Conservation (phyloP, 1,284 basidiomycete genomes). For the Moesziomyces aphidis region DNA sequence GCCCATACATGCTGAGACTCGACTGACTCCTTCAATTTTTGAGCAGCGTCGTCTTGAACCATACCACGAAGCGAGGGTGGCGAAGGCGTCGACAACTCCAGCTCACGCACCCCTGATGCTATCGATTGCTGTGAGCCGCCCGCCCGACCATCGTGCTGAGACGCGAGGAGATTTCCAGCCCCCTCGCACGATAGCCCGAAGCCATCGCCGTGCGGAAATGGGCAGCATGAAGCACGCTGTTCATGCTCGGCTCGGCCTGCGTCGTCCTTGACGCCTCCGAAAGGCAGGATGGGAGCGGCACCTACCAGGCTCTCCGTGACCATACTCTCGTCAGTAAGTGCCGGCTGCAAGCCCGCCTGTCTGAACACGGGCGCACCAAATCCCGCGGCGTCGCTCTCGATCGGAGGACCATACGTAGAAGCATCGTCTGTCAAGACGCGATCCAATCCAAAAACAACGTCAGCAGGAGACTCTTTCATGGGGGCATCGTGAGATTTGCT, state of each 20-base stretch:
- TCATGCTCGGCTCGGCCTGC: too few relatives aligned
- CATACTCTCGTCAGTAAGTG: too few relatives aligned
- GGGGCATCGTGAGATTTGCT: neutral
- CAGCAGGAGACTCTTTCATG: neutral
- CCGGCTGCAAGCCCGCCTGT: too few relatives aligned
- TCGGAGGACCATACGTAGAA: neutral
- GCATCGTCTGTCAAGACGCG: too few relatives aligned
- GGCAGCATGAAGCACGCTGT: too few relatives aligned
- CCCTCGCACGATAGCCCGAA: neutral
- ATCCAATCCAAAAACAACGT: neutral
- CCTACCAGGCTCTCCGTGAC: too few relatives aligned
- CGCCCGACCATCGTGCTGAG: neutral
- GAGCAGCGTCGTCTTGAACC: neutral
- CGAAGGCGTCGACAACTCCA: conserved; percentile 9
- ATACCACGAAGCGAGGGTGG: neutral
- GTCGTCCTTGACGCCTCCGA: too few relatives aligned
- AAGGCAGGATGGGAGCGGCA: too few relatives aligned
- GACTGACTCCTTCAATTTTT: neutral
- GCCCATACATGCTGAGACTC: neutral
- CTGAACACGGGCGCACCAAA: too few relatives aligned
- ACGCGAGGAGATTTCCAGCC: too few relatives aligned
- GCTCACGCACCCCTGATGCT: conserved; percentile 1
- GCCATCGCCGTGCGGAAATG: too few relatives aligned
- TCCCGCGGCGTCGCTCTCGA: neutral
- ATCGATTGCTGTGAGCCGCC: neutral